Percentiles rank a stretch among this genome's conserved stretches.
phyloP scores from a whole-genome alignment of 192 early-diverging fungal genomes.

The Coemansia asiatica region DNA sequence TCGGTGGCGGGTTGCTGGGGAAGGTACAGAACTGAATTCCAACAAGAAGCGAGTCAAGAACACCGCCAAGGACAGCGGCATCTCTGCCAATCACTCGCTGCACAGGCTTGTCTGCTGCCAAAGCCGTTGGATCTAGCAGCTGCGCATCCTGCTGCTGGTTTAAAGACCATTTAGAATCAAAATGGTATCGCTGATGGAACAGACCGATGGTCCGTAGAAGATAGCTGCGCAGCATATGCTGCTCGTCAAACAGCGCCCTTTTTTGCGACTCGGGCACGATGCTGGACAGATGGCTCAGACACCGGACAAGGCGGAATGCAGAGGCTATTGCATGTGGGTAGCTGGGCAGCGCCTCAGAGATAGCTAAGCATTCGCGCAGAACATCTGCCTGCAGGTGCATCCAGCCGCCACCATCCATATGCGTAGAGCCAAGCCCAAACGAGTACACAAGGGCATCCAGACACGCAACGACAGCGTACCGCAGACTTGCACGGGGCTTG shows the following conservation, averaged over 20 bases:
- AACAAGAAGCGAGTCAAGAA: constrained; percentile 28
- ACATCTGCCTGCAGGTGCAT: constrained; percentile 41
- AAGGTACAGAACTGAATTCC: constrained; percentile 39
- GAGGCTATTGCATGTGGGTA: constrained; percentile 40
- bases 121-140: neutral
- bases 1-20: constrained; percentile 15
- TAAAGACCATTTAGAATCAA: constrained; percentile 4
- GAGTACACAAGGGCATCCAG: constrained; percentile 34
- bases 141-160: neutral
- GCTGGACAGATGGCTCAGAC: constrained; percentile 23
- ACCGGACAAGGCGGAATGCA: constrained; percentile 37
- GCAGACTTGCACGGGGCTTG: constrained; percentile 13
- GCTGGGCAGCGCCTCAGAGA: constrained; percentile 47
- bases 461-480: constrained; percentile 29
- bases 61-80: constrained; percentile 25
- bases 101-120: neutral
- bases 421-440: constrained; percentile 8
- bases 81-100: constrained; percentile 34
- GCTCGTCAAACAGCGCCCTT: constrained; percentile 34
- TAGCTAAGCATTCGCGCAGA: constrained; percentile 43
- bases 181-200: constrained; percentile 28
- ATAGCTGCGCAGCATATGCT: constrained; percentile 37
- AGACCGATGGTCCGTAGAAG: constrained; percentile 29
- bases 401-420: constrained; percentile 19
- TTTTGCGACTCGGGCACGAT: constrained; percentile 20